These are phyloP conservation scores for Linum lewisii DNA, from an alignment of 345 rosid genomes.

Conservation along the genomic window DNA sequence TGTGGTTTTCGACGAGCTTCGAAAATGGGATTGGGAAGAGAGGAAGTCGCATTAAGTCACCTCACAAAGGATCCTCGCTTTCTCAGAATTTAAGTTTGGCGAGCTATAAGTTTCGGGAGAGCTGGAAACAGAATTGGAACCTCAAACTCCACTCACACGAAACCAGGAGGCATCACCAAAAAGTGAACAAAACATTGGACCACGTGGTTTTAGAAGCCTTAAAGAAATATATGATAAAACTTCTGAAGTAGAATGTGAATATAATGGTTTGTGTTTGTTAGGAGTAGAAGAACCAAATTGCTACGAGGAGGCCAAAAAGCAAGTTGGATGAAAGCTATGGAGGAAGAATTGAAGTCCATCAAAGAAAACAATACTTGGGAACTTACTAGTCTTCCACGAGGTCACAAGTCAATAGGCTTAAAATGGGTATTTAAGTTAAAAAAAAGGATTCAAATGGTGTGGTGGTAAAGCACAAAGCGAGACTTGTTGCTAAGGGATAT, in stretches of 20 bases:
- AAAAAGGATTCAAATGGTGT: slow-evolving; percentile 3
- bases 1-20: too few relatives aligned
- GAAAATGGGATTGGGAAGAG: too few relatives aligned
- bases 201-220: background rate
- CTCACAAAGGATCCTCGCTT: too few relatives aligned
- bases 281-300: background rate
- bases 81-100: too few relatives aligned
- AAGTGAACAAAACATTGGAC: too few relatives aligned
- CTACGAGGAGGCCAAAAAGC: background rate
- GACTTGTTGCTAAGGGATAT: background rate
- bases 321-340: slow-evolving; percentile 3
- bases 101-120: too few relatives aligned
- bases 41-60: too few relatives aligned
- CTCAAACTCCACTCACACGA: too few relatives aligned
- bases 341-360: slow-evolving; percentile 2
- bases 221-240: background rate
- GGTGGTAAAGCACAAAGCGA: background rate
- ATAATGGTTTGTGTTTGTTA: background rate
- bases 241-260: background rate
- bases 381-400: background rate
- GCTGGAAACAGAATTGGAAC: too few relatives aligned
- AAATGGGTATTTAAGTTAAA: slow-evolving; percentile 4
- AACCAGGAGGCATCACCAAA: too few relatives aligned
- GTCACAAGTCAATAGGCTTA: background rate
- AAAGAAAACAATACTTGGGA: slow-evolving; percentile 1